phyloP scores from a whole-genome alignment of 225 moss, liverwort and hornwort genomes.

The Sphagnum tenellum region DNA sequence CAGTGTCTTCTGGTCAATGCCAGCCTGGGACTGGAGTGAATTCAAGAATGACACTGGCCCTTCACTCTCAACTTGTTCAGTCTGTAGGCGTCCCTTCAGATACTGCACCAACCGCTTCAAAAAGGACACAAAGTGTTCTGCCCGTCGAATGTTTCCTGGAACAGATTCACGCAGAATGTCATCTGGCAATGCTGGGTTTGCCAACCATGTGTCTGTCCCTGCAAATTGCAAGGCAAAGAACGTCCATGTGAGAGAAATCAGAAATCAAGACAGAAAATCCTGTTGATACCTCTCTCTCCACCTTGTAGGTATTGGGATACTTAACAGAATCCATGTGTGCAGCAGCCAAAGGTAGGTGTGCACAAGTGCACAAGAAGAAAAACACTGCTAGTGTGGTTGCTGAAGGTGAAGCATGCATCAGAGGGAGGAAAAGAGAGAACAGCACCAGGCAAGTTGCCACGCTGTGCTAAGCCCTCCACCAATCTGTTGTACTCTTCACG shows the following conservation, averaged over 20 bases:
- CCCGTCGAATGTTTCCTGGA: conserved; percentile 95
- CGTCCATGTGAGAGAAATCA: too few species aligned
- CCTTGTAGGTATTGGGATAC: too few species aligned
- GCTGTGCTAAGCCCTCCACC: conserved; percentile 93
- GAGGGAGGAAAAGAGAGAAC: not conserved
- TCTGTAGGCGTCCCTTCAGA: conserved; percentile 62
- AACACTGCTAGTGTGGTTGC: not conserved
- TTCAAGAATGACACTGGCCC: conserved; percentile 89
- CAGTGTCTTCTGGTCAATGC: conserved; percentile 90
- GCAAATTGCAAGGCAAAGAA: conserved; percentile 13
- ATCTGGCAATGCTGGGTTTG: conserved; percentile 84
- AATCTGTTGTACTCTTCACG: conserved; percentile 86
- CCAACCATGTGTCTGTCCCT: conserved; percentile 91
- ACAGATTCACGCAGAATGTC: conserved; percentile 94
- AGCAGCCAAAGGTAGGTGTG: too few species aligned
- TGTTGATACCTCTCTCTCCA: too few species aligned
- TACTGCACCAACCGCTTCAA: conserved; percentile 91
- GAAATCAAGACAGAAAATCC: too few species aligned
- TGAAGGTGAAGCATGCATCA: not conserved
- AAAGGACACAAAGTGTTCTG: conserved; percentile 95
- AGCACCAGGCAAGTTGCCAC: conserved; percentile 71
- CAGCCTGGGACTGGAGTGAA: conserved; percentile 57
- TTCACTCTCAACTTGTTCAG: conserved; percentile 95
- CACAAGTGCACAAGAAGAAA: too few species aligned
- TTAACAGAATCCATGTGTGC: too few species aligned